These are phyloP conservation scores for Geotrichum reessii DNA, from an alignment of 1,139 yeast species.

Conservation along the genomic window DNA sequence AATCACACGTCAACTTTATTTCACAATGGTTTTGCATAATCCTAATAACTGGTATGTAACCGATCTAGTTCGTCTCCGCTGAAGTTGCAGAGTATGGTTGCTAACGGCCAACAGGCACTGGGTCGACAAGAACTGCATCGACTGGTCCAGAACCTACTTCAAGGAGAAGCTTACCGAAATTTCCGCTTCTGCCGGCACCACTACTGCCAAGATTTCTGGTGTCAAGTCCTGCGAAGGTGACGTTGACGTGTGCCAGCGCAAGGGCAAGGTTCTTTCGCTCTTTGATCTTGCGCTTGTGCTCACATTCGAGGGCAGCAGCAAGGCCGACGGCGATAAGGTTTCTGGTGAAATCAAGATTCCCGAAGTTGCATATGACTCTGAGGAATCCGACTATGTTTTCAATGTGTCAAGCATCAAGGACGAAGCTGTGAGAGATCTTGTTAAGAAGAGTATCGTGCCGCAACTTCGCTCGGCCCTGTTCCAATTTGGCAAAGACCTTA, in stretches of 20 bases:
- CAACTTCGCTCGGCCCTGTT: constrained; percentile 54
- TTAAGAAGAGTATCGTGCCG: constrained; percentile 63
- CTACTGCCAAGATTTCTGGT: constrained; percentile 44
- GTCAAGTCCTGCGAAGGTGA: constrained; percentile 85
- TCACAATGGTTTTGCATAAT: constrained; percentile 59
- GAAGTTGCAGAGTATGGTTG: neutral
- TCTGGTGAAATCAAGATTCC: constrained; percentile 76
- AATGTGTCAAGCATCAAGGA: constrained; percentile 55
- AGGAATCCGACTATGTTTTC: constrained; percentile 77
- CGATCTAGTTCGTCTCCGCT: neutral
- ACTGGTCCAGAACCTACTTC: constrained; percentile 82
- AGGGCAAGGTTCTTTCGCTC: constrained; percentile 89
- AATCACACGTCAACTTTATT: constrained; percentile 2
- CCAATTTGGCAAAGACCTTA: constrained; percentile 71
- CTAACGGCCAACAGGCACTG: constrained; percentile 58
- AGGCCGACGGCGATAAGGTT: constrained; percentile 36
- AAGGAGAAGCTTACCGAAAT: constrained; percentile 51
- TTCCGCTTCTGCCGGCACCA: constrained; percentile 38
- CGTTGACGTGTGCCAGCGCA: constrained; percentile 92
- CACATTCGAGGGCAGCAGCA: constrained; percentile 47
- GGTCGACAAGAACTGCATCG: constrained; percentile 96
- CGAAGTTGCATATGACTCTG: constrained; percentile 93
- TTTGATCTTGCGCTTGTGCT: constrained; percentile 73
- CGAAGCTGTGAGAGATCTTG: constrained; percentile 43
- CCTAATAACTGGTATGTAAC: constrained; percentile 56